Percentiles rank a stretch among this genome's conserved stretches.
These are phyloP conservation scores for Elasticomyces elasticus DNA, from an alignment of 495 filamentous ascomycete genomes.

Conservation along the genomic window DNA sequence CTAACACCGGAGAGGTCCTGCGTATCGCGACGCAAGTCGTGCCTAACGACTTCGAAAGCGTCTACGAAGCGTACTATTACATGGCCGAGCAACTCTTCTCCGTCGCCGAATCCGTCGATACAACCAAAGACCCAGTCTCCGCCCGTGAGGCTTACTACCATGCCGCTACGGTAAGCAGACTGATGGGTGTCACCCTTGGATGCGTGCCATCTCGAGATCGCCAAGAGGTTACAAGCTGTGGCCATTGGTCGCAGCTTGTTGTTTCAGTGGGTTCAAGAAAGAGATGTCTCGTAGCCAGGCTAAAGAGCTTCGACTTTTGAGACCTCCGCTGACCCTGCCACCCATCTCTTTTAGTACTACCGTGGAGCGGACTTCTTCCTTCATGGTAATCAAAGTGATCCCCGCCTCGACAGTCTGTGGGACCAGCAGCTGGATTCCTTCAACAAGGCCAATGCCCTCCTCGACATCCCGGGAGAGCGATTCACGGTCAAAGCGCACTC, in stretches of 20 bases:
- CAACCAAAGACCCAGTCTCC: slow-evolving; percentile 2
- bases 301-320: too few relatives aligned
- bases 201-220: too few relatives aligned
- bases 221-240: too few relatives aligned
- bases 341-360: slow-evolving; percentile 31
- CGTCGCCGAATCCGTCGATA: slow-evolving; percentile 3
- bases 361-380: slow-evolving; percentile 37
- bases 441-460: slow-evolving; percentile 22
- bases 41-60: slow-evolving; percentile 33
- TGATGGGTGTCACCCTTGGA: too few relatives aligned
- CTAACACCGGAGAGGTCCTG: slow-evolving; percentile 32
- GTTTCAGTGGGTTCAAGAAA: too few relatives aligned
- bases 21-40: slow-evolving; percentile 28
- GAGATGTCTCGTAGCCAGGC: too few relatives aligned
- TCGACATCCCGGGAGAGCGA: slow-evolving; percentile 33
- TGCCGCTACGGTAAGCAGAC: too few relatives aligned
- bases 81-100: slow-evolving; percentile 24
- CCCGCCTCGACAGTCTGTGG: slow-evolving; percentile 21
- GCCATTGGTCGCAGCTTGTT: too few relatives aligned
- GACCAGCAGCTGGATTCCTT: slow-evolving; percentile 6
- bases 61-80: slow-evolving; percentile 26
- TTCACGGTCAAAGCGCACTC: slow-evolving; percentile 25
- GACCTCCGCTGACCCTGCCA: too few relatives aligned
- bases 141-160: slow-evolving; percentile 31
- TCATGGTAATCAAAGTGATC: slow-evolving; percentile 34